Evolutionary conservation across 441 rosid species (phyloP), one percentile per base, ranked within the genome.

Genomic region (Jatropha podagrica): DNA sequence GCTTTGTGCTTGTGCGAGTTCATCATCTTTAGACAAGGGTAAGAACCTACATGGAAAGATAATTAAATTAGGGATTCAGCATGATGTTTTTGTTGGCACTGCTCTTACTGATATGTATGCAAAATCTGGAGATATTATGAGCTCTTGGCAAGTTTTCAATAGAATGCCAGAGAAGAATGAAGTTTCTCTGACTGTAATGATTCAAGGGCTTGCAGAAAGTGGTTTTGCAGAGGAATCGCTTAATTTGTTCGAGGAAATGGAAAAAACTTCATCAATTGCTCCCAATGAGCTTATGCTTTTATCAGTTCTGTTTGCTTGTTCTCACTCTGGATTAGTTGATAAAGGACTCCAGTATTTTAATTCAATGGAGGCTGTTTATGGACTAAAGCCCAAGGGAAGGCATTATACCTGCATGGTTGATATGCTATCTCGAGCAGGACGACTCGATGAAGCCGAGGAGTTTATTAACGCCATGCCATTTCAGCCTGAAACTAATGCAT

Each of bases 41-140:
- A 87, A 81, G 85, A 69, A 80, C 78, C 74, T 88, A 23, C 95
- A 88, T 77, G 92, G 87, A 14, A 87, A 88, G 74, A 62, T 80
- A 44, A 72, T 85, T 64, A 90, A 89, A 79, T 83, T 84, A 27
- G 91, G 86, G 13, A 76, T 81, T 20, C 78, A 82, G 62, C 20
- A 70, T 15, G 86, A 88, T 63, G 65, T 83, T 58, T 85, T 79
- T 63, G 74, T 88, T 18, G 89, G 87, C 72, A 87, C 92, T 68
- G 89, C 92, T 58, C 87, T 90, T 52, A 75, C 84, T 52, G 90
- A 88, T 71, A 87, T 84, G 91, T 90, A 90, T 73, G 91, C 95
- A 63, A 90, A 88, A 82, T 85, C 83, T 32, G 95, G 91, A 66
- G 89, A 88, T 77, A 79, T 90, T 62, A 74, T 80, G 71, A 79